Conservation (phyloP, 371 early-diverging fungal genomes). For the Mortierella sp. region DNA sequence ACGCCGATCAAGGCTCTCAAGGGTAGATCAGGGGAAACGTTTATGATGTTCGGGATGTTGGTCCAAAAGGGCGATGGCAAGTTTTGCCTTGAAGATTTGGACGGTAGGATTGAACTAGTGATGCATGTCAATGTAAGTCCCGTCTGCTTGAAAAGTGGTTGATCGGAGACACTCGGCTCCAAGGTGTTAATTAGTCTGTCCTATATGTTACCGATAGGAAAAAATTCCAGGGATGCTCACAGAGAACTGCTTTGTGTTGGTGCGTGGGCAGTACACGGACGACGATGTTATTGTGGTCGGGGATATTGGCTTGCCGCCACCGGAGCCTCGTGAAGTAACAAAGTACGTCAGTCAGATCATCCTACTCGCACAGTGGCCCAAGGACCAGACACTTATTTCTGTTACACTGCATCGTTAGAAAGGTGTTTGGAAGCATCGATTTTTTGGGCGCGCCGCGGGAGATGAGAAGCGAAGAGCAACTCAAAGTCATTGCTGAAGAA, state of each 20-base stretch:
- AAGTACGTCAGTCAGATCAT: no score
- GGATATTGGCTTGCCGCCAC: conserved; percentile 81
- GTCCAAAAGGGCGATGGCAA: conserved; percentile 85
- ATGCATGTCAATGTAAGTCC: conserved; percentile 53
- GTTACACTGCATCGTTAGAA: conserved; percentile 27
- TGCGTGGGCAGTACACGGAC: conserved; percentile 78
- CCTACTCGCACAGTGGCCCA: no score
- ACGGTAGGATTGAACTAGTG: conserved; percentile 74
- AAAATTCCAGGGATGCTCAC: conserved; percentile 83
- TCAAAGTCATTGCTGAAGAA: conserved; percentile 56
- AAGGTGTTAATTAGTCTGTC: no score
- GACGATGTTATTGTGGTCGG: conserved; percentile 75
- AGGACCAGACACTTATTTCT: no score
- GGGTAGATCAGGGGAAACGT: conserved; percentile 78
- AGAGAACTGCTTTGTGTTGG: conserved; percentile 85
- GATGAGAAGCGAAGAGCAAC: conserved; percentile 59
- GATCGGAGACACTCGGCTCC: no score
- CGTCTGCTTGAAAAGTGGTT: no score
- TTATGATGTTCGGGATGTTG: conserved; percentile 90
- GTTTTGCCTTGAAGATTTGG: conserved; percentile 86
- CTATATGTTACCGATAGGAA: no score
- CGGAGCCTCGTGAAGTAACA: conserved; percentile 72
- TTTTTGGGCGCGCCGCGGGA: conserved; percentile 66
- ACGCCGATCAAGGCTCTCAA: conserved; percentile 85
- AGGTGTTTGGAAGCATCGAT: conserved; percentile 65